A percentile compares a stretch with the other conserved stretches of the same genome.
Conservation (phyloP, 345 rosid species). For the Clarkia xantiana region DNA sequence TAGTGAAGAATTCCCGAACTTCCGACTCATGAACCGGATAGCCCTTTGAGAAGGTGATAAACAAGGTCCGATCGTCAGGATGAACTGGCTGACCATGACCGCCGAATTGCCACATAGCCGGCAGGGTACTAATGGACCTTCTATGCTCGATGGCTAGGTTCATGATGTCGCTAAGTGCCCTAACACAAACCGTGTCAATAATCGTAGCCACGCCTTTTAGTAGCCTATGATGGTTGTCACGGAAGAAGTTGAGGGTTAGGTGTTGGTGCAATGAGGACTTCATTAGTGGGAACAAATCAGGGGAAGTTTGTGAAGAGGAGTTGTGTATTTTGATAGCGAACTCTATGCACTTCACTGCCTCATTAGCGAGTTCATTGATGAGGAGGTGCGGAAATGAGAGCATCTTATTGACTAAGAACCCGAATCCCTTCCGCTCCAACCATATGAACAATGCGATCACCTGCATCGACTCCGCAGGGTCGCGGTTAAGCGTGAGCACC, state of each 20-base stretch:
- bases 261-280: conserved; percentile 15
- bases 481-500: conserved; percentile 22
- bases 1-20: conserved; percentile 27
- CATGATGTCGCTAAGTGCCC: conserved; percentile 28
- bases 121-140: neutral
- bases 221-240: conserved; percentile 11
- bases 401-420: conserved; percentile 14
- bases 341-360: conserved; percentile 25
- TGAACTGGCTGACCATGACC: conserved; percentile 4
- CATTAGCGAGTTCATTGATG: conserved; percentile 29
- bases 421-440: conserved; percentile 30
- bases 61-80: conserved; percentile 39
- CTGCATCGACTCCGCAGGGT: conserved; percentile 30
- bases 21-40: conserved; percentile 41
- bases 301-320: neutral
- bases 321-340: conserved; percentile 9
- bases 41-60: conserved; percentile 51
- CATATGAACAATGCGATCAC: conserved; percentile 35
- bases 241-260: conserved; percentile 18
- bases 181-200: conserved; percentile 18
- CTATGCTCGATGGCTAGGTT: conserved; percentile 12
- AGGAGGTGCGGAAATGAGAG: conserved; percentile 19
- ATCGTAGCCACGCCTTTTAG: conserved; percentile 14
- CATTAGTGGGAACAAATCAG: conserved; percentile 18
- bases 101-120: neutral